phyloP scores from a whole-genome alignment of 2,329 filamentous ascomycete genomes.

The Fonsecaea pugnacius region DNA sequence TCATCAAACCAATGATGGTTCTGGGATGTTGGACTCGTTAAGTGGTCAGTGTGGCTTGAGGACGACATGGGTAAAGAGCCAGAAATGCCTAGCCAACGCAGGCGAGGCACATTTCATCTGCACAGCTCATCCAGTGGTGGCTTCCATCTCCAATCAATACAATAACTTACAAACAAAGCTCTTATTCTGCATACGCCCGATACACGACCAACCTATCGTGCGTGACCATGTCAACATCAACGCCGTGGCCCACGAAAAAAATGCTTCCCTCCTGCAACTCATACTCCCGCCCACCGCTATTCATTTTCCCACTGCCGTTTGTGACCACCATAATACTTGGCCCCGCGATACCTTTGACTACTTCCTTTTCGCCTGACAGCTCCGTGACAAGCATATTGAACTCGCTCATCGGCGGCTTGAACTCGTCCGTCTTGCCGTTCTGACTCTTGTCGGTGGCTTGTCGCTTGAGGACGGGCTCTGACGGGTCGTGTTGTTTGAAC shows the following conservation, averaged over 20 bases:
- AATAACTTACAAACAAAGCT: neutral
- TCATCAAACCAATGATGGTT: neutral
- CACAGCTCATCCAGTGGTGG: neutral
- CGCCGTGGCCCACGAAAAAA: slow-evolving; percentile 68
- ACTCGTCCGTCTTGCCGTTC: slow-evolving; percentile 66
- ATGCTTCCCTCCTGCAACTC: slow-evolving; percentile 66
- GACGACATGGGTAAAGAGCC: neutral
- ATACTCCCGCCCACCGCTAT: slow-evolving; percentile 57
- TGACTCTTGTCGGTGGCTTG: slow-evolving; percentile 57
- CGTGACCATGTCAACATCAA: slow-evolving; percentile 50
- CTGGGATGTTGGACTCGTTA: neutral
- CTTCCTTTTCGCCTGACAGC: slow-evolving; percentile 63
- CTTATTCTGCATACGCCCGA: slow-evolving; percentile 50
- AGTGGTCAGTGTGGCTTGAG: neutral
- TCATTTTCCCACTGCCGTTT: slow-evolving; percentile 62
- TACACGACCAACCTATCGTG: slow-evolving; percentile 54
- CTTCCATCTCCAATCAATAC: too few species aligned
- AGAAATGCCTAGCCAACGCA: neutral
- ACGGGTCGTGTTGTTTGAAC: slow-evolving; percentile 64
- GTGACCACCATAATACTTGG: slow-evolving; percentile 68
- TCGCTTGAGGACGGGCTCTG: slow-evolving; percentile 61
- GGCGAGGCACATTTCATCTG: neutral
- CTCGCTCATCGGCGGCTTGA: slow-evolving; percentile 70
- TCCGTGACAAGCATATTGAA: slow-evolving; percentile 70
- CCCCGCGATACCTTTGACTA: slow-evolving; percentile 59